Evolutionary conservation across 805 yeast genomes (phyloP).

Genomic region (Pichia kluyveri): DNA sequence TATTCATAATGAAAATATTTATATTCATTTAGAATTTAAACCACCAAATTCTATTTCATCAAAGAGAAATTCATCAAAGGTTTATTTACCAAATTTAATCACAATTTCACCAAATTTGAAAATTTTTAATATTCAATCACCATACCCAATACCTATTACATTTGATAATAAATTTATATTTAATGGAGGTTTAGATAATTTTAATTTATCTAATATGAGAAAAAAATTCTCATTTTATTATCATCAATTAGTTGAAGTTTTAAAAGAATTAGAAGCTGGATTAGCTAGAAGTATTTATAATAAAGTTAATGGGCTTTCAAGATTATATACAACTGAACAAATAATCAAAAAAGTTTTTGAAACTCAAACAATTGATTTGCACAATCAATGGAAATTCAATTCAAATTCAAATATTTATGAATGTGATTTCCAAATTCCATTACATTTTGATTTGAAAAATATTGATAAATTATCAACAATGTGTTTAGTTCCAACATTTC

Average conservation of each 20-base stretch:
- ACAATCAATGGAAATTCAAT: slow-evolving; percentile 8
- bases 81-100: slow-evolving; percentile 8
- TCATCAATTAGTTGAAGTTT: slow-evolving; percentile 3
- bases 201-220: slow-evolving; percentile 1
- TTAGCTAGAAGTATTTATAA: slow-evolving; percentile 8
- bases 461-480: slow-evolving; percentile 1
- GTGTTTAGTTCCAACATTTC: slow-evolving; percentile 12
- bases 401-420: neutral
- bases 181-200: slow-evolving; percentile 2
- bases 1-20: slow-evolving; percentile 2
- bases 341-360: slow-evolving; percentile 9
- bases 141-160: slow-evolving; percentile 15
- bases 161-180: slow-evolving; percentile 12
- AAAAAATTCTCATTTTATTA: slow-evolving; percentile 9
- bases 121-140: slow-evolving; percentile 13
- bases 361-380: slow-evolving; percentile 2
- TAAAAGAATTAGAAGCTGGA: slow-evolving; percentile 9
- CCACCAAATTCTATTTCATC: neutral
- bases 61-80: slow-evolving; percentile 1
- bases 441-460: slow-evolving; percentile 1
- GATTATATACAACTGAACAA: neutral
- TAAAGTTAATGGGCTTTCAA: slow-evolving; percentile 6
- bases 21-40: slow-evolving; percentile 7
- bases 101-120: slow-evolving; percentile 10
- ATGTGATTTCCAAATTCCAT: slow-evolving; percentile 6